These are phyloP conservation scores for Penicillium sp. DNA, from an alignment of 2,329 filamentous ascomycete species.

Conservation along the genomic window DNA sequence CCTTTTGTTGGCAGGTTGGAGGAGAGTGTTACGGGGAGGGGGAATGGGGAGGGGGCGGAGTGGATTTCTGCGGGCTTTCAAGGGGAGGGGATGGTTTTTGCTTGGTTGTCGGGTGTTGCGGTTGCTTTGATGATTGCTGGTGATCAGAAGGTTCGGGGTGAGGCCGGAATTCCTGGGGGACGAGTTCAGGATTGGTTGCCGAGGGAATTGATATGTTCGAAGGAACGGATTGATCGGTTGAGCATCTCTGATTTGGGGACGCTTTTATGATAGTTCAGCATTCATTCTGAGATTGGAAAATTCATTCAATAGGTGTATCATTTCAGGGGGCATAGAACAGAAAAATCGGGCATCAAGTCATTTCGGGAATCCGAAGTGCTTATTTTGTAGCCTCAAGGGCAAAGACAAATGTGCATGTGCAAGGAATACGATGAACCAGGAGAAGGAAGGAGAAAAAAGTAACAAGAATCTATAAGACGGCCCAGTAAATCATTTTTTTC, in stretches of 20 bases:
- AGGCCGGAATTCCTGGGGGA: slow-evolving; percentile 7
- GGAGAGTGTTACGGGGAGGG: slow-evolving; percentile 15
- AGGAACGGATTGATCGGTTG: not conserved
- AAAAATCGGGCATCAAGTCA: slow-evolving; percentile 17
- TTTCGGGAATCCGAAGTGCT: slow-evolving; percentile 7
- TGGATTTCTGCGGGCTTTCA: slow-evolving; percentile 17
- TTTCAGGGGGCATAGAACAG: not conserved
- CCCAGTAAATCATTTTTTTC: slow-evolving; percentile 9
- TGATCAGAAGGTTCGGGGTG: slow-evolving; percentile 1
- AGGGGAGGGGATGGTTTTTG: slow-evolving; percentile 16
- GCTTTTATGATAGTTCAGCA: not conserved
- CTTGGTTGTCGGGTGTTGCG: slow-evolving; percentile 16
- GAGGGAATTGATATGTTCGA: slow-evolving; percentile 4
- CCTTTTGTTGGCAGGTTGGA: slow-evolving; percentile 56
- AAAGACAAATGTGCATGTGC: not conserved
- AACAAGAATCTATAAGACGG: slow-evolving; percentile 9
- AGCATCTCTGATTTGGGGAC: not conserved
- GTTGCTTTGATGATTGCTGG: slow-evolving; percentile 15
- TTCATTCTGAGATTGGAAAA: not conserved
- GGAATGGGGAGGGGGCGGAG: not conserved
- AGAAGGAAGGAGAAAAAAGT: not conserved
- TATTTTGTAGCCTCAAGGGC: not conserved
- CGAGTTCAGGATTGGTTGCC: slow-evolving; percentile 13
- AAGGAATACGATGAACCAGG: slow-evolving; percentile 9
- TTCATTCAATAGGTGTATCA: not conserved